Conservation (phyloP, 1,284 basidiomycete genomes). For the Ceratobasidium sp. region DNA sequence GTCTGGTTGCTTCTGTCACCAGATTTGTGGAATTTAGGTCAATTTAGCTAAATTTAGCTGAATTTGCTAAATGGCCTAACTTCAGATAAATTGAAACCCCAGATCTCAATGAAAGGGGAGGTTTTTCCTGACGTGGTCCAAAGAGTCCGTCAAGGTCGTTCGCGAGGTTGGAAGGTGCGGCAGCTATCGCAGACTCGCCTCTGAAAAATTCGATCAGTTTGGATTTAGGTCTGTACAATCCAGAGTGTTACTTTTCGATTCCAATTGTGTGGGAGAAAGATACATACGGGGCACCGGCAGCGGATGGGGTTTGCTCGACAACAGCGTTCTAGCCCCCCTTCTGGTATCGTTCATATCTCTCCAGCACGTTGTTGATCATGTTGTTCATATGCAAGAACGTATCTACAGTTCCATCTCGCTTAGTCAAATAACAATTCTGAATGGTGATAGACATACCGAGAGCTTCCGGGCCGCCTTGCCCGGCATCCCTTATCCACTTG, state of each 20-base stretch:
- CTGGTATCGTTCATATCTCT: conserved; percentile 92
- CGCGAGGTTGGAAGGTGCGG: conserved; percentile 51
- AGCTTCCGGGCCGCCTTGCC: conserved; percentile 84
- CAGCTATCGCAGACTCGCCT: conserved; percentile 59
- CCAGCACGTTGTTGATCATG: conserved; percentile 92
- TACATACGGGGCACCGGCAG: conserved; percentile 60
- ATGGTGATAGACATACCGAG: conserved; percentile 70
- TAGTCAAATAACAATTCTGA: neutral
- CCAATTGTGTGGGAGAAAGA: neutral
- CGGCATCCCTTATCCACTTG: conserved; percentile 99
- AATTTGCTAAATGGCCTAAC: no score
- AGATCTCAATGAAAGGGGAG: no score
- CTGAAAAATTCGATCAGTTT: conserved; percentile 76
- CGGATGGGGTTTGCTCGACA: conserved; percentile 73
- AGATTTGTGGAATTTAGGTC: no score
- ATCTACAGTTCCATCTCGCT: conserved; percentile 64
- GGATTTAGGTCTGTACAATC: conserved; percentile 60
- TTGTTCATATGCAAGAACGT: conserved; percentile 97
- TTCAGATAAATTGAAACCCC: no score
- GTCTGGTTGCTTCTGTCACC: no score
- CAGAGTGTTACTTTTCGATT: conserved; percentile 49
- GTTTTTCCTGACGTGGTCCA: no score
- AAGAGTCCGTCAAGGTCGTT: conserved; percentile 76
- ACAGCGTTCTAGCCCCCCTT: conserved; percentile 83
- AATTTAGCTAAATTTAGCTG: no score